These are phyloP conservation scores for Gentiana dahurica DNA, from an alignment of 257 asterid species.

Conservation along the genomic window DNA sequence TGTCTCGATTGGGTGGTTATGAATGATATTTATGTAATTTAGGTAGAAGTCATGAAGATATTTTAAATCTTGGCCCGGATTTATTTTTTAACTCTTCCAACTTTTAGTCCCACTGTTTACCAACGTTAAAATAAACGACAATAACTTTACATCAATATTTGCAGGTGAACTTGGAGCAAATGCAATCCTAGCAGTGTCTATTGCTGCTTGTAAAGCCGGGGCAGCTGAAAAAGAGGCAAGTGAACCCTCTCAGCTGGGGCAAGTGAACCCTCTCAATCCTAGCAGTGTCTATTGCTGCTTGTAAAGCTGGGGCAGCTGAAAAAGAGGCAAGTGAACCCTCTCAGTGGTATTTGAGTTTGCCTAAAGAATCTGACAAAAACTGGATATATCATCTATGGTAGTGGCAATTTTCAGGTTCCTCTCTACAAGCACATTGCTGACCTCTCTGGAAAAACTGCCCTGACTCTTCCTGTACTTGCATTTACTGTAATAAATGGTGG, in stretches of 20 bases:
- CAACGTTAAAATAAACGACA: no score
- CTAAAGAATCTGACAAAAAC: background rate
- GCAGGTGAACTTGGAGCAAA: conserved; percentile 94
- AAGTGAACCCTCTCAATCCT: no score
- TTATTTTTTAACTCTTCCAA: no score
- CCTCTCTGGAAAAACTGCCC: conserved; percentile 69
- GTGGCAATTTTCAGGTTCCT: conserved; percentile 56
- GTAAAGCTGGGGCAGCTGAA: conserved; percentile 99
- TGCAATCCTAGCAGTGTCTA: conserved; percentile 91
- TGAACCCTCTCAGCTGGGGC: no score
- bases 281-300: conserved; percentile 98
- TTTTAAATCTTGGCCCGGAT: no score
- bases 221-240: conserved; percentile 97
- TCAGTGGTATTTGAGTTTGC: background rate
- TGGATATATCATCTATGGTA: conserved; percentile 1
- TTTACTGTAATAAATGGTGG: conserved; percentile 94
- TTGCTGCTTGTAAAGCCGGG: conserved; percentile 99
- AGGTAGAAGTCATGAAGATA: no score
- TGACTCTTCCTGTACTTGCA: conserved; percentile 78
- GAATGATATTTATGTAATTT: no score
- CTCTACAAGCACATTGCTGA: conserved; percentile 93
- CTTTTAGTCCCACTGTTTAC: no score
- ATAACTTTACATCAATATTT: background rate
- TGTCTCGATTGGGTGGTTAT: no score
- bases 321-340: conserved; percentile 53